Conservation (phyloP, 257 asterid species). For the Plantago ovata region DNA sequence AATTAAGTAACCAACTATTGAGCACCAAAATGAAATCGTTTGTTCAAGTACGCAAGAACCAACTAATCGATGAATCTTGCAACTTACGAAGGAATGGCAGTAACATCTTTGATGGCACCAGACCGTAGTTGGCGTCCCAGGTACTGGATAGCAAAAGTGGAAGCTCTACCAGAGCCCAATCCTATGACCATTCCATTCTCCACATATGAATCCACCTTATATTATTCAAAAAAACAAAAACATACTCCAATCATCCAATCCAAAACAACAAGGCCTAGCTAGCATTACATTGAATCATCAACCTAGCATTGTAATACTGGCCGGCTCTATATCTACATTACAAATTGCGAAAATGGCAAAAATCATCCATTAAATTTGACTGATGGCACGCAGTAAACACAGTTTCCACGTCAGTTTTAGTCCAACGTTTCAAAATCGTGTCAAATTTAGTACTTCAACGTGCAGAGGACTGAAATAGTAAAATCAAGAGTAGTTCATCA, state of each 20-base stretch:
- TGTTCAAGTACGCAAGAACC: background rate
- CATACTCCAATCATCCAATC: conserved; percentile 11
- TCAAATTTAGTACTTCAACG: no score
- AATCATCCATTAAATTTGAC: no score
- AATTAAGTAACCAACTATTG: background rate
- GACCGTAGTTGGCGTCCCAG: conserved; percentile 63
- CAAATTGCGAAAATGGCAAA: no score
- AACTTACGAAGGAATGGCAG: conserved; percentile 61
- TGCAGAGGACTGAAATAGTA: no score
- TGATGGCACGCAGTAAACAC: no score
- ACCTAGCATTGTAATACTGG: background rate
- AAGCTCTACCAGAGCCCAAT: conserved; percentile 70
- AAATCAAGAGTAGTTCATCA: no score
- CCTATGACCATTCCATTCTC: conserved; percentile 75
- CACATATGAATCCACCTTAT: conserved; percentile 73
- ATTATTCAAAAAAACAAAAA: conserved; percentile 15
- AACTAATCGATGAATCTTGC: background rate
- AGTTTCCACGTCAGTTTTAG: no score
- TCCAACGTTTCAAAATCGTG: no score
- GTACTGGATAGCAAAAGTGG: conserved; percentile 61
- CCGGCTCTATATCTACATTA: no score
- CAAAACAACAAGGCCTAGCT: background rate
- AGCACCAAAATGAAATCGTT: background rate
- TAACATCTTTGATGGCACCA: conserved; percentile 46
- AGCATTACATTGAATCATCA: conserved; percentile 1